Conservation (phyloP, 176 grass and related monocot species). For the Coix lacrymajobi region DNA sequence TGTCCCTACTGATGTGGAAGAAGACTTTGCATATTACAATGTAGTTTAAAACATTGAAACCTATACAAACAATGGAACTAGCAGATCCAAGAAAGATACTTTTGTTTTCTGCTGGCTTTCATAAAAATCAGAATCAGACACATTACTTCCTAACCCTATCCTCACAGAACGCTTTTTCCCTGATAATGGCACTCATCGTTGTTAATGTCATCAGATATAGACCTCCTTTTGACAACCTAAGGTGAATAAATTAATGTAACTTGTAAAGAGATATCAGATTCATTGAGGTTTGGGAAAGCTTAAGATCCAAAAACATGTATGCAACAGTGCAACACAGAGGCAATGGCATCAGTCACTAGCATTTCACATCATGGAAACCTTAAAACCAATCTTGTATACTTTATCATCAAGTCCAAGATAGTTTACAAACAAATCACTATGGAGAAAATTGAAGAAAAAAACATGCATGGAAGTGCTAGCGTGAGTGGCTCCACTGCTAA, state of each 20-base stretch:
- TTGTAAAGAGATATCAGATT: neutral
- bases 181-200: conserved; percentile 25
- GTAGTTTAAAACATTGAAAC: neutral
- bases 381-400: neutral
- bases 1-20: neutral
- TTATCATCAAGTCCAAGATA: neutral
- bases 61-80: neutral
- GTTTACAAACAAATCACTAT: neutral
- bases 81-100: conserved; percentile 33
- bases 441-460: neutral
- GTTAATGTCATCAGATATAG: conserved; percentile 27
- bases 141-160: conserved; percentile 52
- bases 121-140: conserved; percentile 34
- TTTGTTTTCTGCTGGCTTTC: conserved; percentile 45
- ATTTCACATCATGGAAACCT: neutral
- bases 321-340: neutral
- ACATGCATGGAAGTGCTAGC: neutral
- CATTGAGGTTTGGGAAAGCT: neutral
- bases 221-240: conserved; percentile 65
- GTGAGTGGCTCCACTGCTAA: neutral
- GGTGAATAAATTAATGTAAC: neutral
- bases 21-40: neutral
- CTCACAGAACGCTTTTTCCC: conserved; percentile 39
- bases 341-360: conserved; percentile 9
- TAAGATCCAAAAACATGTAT: neutral